phyloP scores from a whole-genome alignment of 495 filamentous ascomycete genomes.

The Lasiosphaeris hirsuta region DNA sequence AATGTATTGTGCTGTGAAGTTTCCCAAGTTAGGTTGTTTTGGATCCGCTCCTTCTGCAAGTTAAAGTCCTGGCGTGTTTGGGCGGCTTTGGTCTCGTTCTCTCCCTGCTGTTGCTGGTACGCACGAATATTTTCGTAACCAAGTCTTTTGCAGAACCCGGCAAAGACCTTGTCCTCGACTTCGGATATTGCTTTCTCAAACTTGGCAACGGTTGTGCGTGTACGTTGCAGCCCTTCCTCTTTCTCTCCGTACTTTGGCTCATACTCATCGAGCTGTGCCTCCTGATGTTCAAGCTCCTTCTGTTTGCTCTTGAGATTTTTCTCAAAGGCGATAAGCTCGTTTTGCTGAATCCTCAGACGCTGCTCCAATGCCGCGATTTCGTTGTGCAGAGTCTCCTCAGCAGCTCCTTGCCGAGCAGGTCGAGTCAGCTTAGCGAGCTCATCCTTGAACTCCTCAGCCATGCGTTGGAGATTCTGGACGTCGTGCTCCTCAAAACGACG shows the following conservation, averaged over 20 bases:
- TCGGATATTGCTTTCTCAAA: slow-evolving; percentile 74
- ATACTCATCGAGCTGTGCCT: slow-evolving; percentile 66
- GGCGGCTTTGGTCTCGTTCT: slow-evolving; percentile 79
- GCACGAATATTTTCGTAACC: slow-evolving; percentile 86
- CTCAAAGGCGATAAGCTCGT: slow-evolving; percentile 77
- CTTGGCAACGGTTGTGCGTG: slow-evolving; percentile 60
- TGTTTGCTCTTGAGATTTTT: slow-evolving; percentile 82
- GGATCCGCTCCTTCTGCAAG: slow-evolving; percentile 74
- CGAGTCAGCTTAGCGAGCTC: slow-evolving; percentile 76
- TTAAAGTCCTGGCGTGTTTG: slow-evolving; percentile 84
- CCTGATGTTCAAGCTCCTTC: slow-evolving; percentile 72
- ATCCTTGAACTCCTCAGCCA: slow-evolving; percentile 61
- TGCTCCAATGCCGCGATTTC: slow-evolving; percentile 84
- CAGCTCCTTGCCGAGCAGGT: slow-evolving; percentile 63
- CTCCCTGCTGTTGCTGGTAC: slow-evolving; percentile 91
- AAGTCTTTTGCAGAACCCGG: slow-evolving; percentile 78
- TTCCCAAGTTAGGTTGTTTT: slow-evolving; percentile 78
- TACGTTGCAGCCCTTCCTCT: slow-evolving; percentile 60
- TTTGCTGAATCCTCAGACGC: slow-evolving; percentile 63
- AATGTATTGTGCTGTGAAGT: slow-evolving; percentile 64
- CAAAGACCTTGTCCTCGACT: slow-evolving; percentile 87
- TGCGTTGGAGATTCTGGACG: slow-evolving; percentile 70
- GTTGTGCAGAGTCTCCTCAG: slow-evolving; percentile 75
- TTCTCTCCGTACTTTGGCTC: slow-evolving; percentile 77
- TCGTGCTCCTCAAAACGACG: slow-evolving; percentile 88